phyloP scores from a whole-genome alignment of 2,329 filamentous ascomycete species.

The Parasarocladium wereldwijsianum region DNA sequence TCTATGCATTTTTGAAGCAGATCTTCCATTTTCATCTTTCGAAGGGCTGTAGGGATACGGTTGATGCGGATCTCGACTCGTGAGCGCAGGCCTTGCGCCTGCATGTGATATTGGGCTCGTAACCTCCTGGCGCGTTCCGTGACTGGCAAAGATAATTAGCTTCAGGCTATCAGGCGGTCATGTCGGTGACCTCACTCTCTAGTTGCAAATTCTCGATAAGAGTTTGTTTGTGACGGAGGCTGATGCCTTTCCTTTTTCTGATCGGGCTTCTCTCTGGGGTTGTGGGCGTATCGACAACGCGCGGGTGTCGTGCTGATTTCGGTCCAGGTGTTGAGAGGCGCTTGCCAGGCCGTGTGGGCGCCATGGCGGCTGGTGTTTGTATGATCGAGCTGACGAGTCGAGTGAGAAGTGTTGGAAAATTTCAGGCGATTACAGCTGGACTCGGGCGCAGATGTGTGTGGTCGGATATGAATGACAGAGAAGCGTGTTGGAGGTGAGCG shows the following conservation, averaged over 20 bases:
- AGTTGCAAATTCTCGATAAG: constrained; percentile 81
- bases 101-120: constrained; percentile 75
- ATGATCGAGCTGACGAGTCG: no score
- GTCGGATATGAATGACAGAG: neutral
- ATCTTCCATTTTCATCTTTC: constrained; percentile 71
- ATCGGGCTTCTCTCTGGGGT: constrained; percentile 38
- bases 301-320: constrained; percentile 8
- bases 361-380: constrained; percentile 29
- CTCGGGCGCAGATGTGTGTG: neutral
- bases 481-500: constrained; percentile 3
- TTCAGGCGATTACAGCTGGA: neutral
- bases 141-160: constrained; percentile 35
- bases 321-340: constrained; percentile 9
- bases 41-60: constrained; percentile 67
- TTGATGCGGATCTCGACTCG: constrained; percentile 90
- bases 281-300: constrained; percentile 19
- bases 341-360: constrained; percentile 26
- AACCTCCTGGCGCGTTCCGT: constrained; percentile 78
- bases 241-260: constrained; percentile 48
- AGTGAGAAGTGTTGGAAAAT: neutral
- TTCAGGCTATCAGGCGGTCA: constrained; percentile 4
- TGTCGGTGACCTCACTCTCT: constrained; percentile 48
- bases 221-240: constrained; percentile 64
- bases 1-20: constrained; percentile 42
- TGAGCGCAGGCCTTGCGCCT: constrained; percentile 70